Evolutionary conservation across 2,329 filamentous ascomycete species (phyloP), one percentile per base, ranked within the genome.

Genomic region (Neonectria faginata): DNA sequence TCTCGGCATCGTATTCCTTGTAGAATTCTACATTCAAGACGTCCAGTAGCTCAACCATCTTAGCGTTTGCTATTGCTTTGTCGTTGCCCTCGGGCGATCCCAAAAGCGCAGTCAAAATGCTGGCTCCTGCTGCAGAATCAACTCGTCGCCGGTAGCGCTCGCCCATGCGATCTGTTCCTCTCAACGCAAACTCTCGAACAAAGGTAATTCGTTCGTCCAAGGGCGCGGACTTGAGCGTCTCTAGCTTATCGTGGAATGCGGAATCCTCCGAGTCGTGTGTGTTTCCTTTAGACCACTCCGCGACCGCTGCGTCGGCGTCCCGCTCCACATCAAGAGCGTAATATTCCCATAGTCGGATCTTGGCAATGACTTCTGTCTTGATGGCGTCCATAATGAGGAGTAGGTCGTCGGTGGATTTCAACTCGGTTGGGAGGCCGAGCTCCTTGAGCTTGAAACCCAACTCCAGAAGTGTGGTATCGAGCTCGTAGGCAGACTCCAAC

Each of bases 11-110:
- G 77, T 97, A 99, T 79, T 99, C 96, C 68, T 91, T 87, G 82
- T 99, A 99, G 74, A 95, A 92, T 2, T 91, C 88, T 36, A 97
- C 84, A 74, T 99, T 99, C 71, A 96, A 82, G 54, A 93, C 91
- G 71, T 98, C 91, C 14, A 98, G 80, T 42, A 97, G 85, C 58
- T 87, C 82, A 3, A 80, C 79, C 67, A 92, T 78, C 76, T 89
- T 85, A 67, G 85, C 79, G 74, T 85, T 79, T 57, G 86, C 83
- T 58, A 83, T 81, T 22, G 68, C 71, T 79, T 85, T 77, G 75
- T 89, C 78, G 72, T 85, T 79, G 27, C 79, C 81, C 67, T 91
- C 86, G 74, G 89, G 93, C 39, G 86, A 87, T 10, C 94, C 96
- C 16, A 77, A 64, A 7, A 67, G 57, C 65, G 80, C 75, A 9